Conservation (phyloP, 495 filamentous ascomycete genomes). For the Apodospora peruviana region DNA sequence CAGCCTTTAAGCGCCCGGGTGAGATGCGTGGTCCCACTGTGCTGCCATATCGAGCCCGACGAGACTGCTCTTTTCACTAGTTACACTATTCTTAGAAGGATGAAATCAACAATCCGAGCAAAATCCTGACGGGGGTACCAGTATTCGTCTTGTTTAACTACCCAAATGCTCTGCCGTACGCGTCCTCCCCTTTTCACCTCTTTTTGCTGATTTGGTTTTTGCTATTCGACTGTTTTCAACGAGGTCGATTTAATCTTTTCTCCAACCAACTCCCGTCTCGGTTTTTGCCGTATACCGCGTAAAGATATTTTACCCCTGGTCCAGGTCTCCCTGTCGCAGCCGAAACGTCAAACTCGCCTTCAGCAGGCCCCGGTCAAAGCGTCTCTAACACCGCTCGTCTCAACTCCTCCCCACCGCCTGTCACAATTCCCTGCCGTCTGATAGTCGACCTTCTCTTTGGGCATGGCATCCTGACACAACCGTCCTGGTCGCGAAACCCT, state of each 20-base stretch:
- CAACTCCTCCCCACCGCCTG: slow-evolving; percentile 27
- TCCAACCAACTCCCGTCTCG: neutral
- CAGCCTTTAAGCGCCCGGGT: slow-evolving; percentile 3
- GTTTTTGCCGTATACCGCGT: neutral
- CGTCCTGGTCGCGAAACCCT: slow-evolving; percentile 32
- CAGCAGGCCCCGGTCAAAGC: slow-evolving; percentile 27
- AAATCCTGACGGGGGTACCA: no score
- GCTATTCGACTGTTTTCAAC: no score
- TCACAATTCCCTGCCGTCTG: slow-evolving; percentile 23
- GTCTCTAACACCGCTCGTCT: slow-evolving; percentile 41
- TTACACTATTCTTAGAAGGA: slow-evolving; percentile 1
- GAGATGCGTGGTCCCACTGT: neutral
- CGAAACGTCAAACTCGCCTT: slow-evolving; percentile 34
- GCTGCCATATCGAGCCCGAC: neutral
- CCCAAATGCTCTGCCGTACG: no score
- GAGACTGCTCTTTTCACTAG: neutral
- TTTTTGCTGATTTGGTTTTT: no score
- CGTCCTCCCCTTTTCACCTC: neutral
- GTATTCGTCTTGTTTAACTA: neutral
- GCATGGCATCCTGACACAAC: slow-evolving; percentile 32
- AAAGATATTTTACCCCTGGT: neutral
- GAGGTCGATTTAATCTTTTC: neutral
- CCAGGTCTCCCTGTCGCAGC: slow-evolving; percentile 28
- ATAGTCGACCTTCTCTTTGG: slow-evolving; percentile 21
- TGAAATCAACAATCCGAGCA: neutral